Conservation (phyloP, 192 early-diverging fungal genomes). For the Chytriomyces sp. region DNA sequence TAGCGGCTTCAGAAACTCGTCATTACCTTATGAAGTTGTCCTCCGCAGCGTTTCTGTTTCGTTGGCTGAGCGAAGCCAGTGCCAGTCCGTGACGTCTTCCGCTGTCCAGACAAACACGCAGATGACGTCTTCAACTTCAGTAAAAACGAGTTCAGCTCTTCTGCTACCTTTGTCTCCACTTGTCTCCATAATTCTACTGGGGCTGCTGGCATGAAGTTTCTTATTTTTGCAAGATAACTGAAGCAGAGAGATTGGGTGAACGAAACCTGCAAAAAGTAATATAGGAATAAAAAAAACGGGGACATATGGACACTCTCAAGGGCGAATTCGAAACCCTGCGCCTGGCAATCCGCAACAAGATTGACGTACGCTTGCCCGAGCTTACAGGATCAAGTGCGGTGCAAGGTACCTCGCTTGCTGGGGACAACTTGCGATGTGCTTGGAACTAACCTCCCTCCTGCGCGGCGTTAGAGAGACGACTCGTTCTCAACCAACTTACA, state of each 20-base stretch:
- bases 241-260: no score
- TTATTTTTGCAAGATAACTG: no score
- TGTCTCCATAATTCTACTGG: no score
- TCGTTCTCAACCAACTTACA: conserved; percentile 74
- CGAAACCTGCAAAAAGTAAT: no score
- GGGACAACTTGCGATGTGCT: background rate
- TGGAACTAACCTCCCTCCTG: background rate
- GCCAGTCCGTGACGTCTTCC: background rate
- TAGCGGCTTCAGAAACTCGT: no score
- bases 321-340: conserved; percentile 25
- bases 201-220: no score
- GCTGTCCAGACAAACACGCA: no score
- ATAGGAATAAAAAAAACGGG: background rate
- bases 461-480: conserved; percentile 59
- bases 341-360: background rate
- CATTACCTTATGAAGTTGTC: no score
- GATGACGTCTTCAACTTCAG: no score
- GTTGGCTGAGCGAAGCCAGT: background rate
- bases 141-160: no score
- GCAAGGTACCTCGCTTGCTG: conserved; percentile 14
- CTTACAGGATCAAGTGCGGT: conserved; percentile 6
- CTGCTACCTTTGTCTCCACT: no score
- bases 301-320: conserved; percentile 12
- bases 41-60: background rate
- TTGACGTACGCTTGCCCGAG: conserved; percentile 4